Percentiles rank a stretch among this genome's conserved stretches.
Conservation (phyloP, 805 yeast species). For the Hanseniaspora nectarophila region DNA sequence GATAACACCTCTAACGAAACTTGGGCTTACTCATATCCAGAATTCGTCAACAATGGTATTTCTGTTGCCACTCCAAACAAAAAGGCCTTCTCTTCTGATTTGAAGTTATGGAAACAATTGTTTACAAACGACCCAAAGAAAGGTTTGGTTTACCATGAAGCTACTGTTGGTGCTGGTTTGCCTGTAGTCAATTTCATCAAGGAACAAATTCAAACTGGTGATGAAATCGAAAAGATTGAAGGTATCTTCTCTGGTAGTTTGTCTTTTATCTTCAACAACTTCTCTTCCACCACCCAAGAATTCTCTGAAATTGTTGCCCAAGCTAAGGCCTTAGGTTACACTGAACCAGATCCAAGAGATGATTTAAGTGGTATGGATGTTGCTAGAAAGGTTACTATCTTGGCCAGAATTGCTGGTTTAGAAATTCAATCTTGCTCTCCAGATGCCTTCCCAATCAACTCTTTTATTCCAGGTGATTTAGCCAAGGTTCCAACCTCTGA, state of each 20-base stretch:
- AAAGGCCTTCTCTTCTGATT: constrained; percentile 81
- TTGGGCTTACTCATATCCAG: constrained; percentile 67
- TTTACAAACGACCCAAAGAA: constrained; percentile 46
- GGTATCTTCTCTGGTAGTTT: constrained; percentile 95
- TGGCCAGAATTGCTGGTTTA: constrained; percentile 85
- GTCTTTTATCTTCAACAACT: constrained; percentile 89
- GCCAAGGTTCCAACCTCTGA: constrained; percentile 60
- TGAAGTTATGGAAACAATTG: constrained; percentile 64
- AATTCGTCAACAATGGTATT: constrained; percentile 61
- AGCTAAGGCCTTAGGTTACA: constrained; percentile 87
- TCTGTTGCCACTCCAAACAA: constrained; percentile 97
- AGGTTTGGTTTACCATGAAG: constrained; percentile 86
- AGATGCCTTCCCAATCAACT: constrained; percentile 80
- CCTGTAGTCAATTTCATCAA: constrained; percentile 83
- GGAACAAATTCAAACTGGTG: constrained; percentile 87
- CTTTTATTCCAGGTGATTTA: constrained; percentile 78
- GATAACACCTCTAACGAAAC: constrained; percentile 86
- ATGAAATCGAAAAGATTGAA: constrained; percentile 78
- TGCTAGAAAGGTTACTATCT: constrained; percentile 93
- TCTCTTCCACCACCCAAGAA: constrained; percentile 59
- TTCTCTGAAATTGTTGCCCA: constrained; percentile 81
- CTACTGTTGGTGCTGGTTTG: constrained; percentile 97
- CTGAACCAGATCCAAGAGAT: constrained; percentile 99
- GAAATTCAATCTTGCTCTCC: constrained; percentile 66
- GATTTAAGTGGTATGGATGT: constrained; percentile 96